Conservation (phyloP, 2,329 filamentous ascomycete genomes). For the Diaporthe sp. region DNA sequence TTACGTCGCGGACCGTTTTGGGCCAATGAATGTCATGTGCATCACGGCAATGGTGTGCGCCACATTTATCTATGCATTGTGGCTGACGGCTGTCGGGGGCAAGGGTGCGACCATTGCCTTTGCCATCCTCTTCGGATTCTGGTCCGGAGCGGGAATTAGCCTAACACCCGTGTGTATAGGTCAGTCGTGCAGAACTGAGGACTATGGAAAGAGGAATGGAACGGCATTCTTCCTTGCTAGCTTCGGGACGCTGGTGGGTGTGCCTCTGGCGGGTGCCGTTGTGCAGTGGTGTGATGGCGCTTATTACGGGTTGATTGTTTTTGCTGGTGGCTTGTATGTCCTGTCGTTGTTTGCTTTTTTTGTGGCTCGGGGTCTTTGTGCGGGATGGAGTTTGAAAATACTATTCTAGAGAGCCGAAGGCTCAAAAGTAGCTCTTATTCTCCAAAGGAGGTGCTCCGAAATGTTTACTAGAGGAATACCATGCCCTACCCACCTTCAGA, state of each 20-base stretch:
- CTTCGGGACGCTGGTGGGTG: constrained; percentile 79
- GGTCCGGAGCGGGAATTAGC: constrained; percentile 82
- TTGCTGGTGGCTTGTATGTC: constrained; percentile 73
- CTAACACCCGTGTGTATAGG: constrained; percentile 88
- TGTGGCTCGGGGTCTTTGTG: not conserved
- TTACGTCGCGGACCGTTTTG: constrained; percentile 82
- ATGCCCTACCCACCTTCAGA: no score
- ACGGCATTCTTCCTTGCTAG: constrained; percentile 87
- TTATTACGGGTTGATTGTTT: constrained; percentile 76
- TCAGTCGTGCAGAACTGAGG: constrained; percentile 82
- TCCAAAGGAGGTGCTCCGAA: no score
- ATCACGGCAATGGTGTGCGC: constrained; percentile 72
- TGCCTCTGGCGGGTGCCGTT: constrained; percentile 77
- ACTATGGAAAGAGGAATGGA: constrained; percentile 88
- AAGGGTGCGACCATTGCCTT: constrained; percentile 78
- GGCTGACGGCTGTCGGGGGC: constrained; percentile 75
- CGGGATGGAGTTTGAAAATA: not conserved
- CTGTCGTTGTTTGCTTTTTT: constrained; percentile 1
- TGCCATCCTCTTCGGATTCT: constrained; percentile 82
- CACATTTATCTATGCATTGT: constrained; percentile 77
- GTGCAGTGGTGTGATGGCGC: constrained; percentile 67
- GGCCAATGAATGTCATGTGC: constrained; percentile 87
- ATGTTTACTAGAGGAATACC: no score
- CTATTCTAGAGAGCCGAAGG: not conserved
- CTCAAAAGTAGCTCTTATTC: no score